Evolutionary conservation across 139 green algal species (phyloP), one percentile per base, ranked within the genome.

Genomic region (Tetraselmis striata): DNA sequence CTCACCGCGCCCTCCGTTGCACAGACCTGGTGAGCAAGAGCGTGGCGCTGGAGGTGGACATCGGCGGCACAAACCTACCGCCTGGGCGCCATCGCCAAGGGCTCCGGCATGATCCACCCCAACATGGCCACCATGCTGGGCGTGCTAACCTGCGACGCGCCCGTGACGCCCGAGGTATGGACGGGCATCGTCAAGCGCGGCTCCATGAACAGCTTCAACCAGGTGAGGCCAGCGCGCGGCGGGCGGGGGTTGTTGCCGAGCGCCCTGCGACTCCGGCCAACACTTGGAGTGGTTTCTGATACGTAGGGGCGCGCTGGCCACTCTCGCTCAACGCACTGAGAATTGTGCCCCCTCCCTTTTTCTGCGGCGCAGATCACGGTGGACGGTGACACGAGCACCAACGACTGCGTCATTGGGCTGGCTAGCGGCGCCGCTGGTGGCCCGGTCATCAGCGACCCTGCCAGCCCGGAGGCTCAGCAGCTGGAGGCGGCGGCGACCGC

Each of bases 101-200:
- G 97, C 29, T 95, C 87, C 1, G 97, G 97, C 74, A 99, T 99
- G 97, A 99, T 99, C 84, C 96, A 99, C 89, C 97, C 97, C 80
- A 99, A 99, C 91, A 99, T 99, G 97, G 97, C 95, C 30, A 99
- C 97, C 85, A 98, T 99, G 94, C 92, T 99, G 31, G 92, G 88
- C 0, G 90, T 98, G 29, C 85, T 99, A n/a, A 99, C 96, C 0
- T 96, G 93, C 78, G 96, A 99, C 83, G 96, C 95, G 1, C 83
- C 87, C 0, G 95, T 99, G 1, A 83, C 80, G 1, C 77, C 90
- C 0, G 84, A 88, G 0, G 86, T 95, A 1, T 99, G 96, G 96
- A 83, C 83, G 0, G 85, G 30, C 27, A 96, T 99, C 84, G 31
- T 98, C 2, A 84, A 84, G 77, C 84, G 88, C 26, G 94, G 88